Percentiles rank a stretch among this genome's conserved stretches.
phyloP scores from a whole-genome alignment of 495 filamentous ascomycete species.

The Cercophora samala region DNA sequence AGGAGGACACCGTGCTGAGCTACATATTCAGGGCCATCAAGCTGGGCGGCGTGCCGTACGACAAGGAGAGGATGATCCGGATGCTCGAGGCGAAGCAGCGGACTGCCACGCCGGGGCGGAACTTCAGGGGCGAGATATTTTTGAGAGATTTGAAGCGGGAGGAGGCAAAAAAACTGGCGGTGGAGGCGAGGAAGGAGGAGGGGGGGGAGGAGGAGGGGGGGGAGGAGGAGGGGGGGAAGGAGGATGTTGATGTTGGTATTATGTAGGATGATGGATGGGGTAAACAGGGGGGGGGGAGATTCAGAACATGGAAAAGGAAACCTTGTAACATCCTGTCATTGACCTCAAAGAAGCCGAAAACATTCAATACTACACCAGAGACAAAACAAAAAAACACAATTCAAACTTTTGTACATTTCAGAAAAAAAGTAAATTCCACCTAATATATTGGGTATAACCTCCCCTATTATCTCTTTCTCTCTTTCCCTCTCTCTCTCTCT shows the following conservation, averaged over 20 bases:
- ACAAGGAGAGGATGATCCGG: slow-evolving; percentile 35
- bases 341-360: neutral
- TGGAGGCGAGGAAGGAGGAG: no score
- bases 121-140: neutral
- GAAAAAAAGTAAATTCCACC: neutral
- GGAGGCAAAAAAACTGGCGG: no score
- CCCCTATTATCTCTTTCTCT: neutral
- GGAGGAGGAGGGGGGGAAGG: neutral
- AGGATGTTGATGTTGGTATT: neutral
- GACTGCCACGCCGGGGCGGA: neutral
- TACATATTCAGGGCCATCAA: slow-evolving; percentile 50
- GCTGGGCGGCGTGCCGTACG: slow-evolving; percentile 40
- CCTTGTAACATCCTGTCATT: no score
- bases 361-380: neutral
- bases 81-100: slow-evolving; percentile 19
- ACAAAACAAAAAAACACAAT: slow-evolving; percentile 1
- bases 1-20: slow-evolving; percentile 42
- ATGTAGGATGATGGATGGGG: no score
- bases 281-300: no score
- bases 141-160: neutral
- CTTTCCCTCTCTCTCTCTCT: neutral
- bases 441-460: slow-evolving; percentile 17
- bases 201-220: neutral
- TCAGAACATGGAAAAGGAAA: no score
- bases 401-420: slow-evolving; percentile 11